Conservation (phyloP, 768 basidiomycete genomes). For the Suillus fuscotomentosus region DNA sequence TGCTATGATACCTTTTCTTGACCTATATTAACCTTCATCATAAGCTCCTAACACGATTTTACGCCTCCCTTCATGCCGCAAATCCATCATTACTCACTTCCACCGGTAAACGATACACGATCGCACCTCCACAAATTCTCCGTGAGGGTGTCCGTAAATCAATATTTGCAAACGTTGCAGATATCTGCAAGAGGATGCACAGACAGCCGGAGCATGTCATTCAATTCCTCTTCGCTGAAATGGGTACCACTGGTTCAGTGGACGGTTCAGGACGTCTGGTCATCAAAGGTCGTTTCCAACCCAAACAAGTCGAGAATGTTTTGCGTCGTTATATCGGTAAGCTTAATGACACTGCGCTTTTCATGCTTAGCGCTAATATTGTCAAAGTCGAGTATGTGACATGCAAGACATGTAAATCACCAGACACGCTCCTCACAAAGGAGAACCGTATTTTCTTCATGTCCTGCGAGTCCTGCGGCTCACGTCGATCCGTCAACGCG, state of each 20-base stretch:
- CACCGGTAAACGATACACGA: constrained; percentile 91
- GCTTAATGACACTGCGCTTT: constrained; percentile 25
- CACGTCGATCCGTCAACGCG: constrained; percentile 86
- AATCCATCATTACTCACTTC: constrained; percentile 89
- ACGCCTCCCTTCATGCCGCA: constrained; percentile 84
- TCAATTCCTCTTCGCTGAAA: constrained; percentile 93
- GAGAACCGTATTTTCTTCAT: constrained; percentile 99
- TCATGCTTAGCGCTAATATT: neutral
- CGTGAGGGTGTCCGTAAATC: constrained; percentile 97
- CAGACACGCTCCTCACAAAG: constrained; percentile 93
- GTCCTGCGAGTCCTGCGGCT: constrained; percentile 89
- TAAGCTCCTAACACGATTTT: constrained; percentile 92
- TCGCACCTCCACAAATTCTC: constrained; percentile 91
- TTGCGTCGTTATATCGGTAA: constrained; percentile 93
- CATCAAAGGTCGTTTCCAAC: constrained; percentile 97
- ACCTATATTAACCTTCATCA: neutral
- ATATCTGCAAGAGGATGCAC: constrained; percentile 99
- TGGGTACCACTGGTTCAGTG: constrained; percentile 96
- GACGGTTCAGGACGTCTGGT: constrained; percentile 90
- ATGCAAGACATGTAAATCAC: constrained; percentile 99
- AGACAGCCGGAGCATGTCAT: constrained; percentile 97
- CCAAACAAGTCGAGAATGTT: constrained; percentile 98
- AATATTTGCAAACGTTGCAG: constrained; percentile 93
- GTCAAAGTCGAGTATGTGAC: constrained; percentile 92
- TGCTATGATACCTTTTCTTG: neutral